phyloP scores from a whole-genome alignment of 2,329 filamentous ascomycete genomes.

The Trichoderma sp. region DNA sequence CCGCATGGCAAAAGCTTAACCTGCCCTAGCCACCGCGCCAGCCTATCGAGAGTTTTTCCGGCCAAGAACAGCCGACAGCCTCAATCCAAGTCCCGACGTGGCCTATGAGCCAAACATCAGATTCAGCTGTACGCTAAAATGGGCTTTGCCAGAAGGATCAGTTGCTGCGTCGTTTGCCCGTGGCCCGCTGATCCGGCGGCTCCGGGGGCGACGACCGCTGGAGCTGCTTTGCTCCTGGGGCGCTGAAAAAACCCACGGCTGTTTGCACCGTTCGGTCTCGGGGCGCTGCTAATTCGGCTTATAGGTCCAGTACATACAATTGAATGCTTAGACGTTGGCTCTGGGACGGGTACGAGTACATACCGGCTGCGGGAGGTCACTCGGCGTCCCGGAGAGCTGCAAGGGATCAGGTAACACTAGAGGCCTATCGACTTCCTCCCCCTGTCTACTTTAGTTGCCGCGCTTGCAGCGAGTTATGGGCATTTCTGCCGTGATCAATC shows the following conservation, averaged over 20 bases:
- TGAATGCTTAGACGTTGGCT: background rate
- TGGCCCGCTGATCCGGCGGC: constrained; percentile 10
- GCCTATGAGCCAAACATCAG: constrained; percentile 5
- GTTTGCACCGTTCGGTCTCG: background rate
- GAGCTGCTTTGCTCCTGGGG: background rate
- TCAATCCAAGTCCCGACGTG: constrained; percentile 20
- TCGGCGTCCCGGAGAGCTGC: background rate
- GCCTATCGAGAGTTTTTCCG: constrained; percentile 16
- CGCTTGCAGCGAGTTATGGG: constrained; percentile 9
- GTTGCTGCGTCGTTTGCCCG: background rate
- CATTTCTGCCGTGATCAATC: background rate
- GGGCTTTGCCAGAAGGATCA: background rate
- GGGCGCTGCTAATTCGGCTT: background rate
- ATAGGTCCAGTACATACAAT: background rate
- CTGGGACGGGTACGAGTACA: no score
- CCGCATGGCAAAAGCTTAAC: constrained; percentile 20
- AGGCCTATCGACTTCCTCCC: background rate
- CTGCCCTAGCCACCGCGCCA: background rate
- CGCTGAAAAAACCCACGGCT: background rate
- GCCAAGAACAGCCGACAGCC: constrained; percentile 17
- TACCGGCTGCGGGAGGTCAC: background rate
- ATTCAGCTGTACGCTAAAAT: constrained; percentile 15
- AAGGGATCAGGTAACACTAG: background rate
- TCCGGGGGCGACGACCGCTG: background rate
- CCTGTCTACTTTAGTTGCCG: constrained; percentile 13